A percentile compares a stretch with the other conserved stretches of the same genome.
These are phyloP conservation scores for Achlya hypogyna DNA, from an alignment of 352 stramenopile species.

Conservation along the genomic window DNA sequence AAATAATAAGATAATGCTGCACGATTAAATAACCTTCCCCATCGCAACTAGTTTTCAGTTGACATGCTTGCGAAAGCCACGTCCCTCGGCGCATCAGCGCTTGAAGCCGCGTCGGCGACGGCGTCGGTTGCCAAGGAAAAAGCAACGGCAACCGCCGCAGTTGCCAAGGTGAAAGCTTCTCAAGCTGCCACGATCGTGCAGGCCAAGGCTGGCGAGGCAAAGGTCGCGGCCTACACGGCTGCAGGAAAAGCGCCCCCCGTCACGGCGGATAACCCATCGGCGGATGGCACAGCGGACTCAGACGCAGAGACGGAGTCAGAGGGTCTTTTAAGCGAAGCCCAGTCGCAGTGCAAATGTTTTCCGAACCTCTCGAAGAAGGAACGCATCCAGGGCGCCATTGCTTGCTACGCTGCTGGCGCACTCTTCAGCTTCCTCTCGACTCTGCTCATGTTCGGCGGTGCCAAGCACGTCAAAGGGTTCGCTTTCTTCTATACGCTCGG, in stretches of 20 bases:
- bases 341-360: constrained; percentile 44
- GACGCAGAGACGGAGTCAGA: constrained; percentile 26
- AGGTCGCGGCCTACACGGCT: constrained; percentile 5
- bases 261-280: not conserved
- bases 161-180: constrained; percentile 16
- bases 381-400: constrained; percentile 58
- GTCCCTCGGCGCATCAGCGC: constrained; percentile 8
- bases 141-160: not conserved
- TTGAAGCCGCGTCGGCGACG: constrained; percentile 11
- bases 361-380: constrained; percentile 62
- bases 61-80: constrained; percentile 18
- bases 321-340: constrained; percentile 56
- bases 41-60: too few relatives aligned
- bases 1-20: too few relatives aligned
- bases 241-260: not conserved
- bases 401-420: constrained; percentile 61
- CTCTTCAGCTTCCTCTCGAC: constrained; percentile 71
- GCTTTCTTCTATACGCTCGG: constrained; percentile 81
- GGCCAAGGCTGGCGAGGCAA: constrained; percentile 11
- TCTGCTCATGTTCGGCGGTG: constrained; percentile 70
- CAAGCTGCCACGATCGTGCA: constrained; percentile 5
- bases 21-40: too few relatives aligned
- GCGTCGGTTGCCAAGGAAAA: constrained; percentile 17
- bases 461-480: constrained; percentile 76
- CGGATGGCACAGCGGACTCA: not conserved